Base-by-base conservation (phyloP, 2,329 filamentous ascomycete genomes). In the Neonectria neomacrospora region DNA sequence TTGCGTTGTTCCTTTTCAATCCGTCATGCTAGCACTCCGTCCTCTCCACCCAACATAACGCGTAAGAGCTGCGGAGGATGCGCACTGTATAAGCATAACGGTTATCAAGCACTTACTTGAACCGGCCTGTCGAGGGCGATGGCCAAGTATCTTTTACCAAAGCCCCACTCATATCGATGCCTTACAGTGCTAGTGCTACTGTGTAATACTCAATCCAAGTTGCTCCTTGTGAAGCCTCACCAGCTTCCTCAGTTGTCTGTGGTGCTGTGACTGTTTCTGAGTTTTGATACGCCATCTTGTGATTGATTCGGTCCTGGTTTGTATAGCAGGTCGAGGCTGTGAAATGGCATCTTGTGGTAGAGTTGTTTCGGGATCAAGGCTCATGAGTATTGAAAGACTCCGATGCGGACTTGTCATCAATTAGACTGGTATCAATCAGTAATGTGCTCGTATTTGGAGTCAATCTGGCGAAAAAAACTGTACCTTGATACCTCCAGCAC, bases 31-130 rank as follows among this genome's bases (percentile, higher is more conserved):
- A 26, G 57, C 58, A 65, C 28, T 56, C 54, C 3, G 48, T 22
- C 23, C 47, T 59, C 72, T 65, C 66, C 68, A 68, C 66, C 39
- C 44, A 71, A 56, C 74, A 76, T 76, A 76, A 76, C 74, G 73
- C 69, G 64, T 72, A 73, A 42, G 54, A 62, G 61, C 52, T 45
- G 26, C 4, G 11, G 61, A 56, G 50, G 16, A 26, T 12, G 14
- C 28, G 41, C 66, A 75, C 73, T 73, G 73, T 71, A 41, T 22
- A 0, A 66, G 54, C 74, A 76, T 76, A 69, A 76, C 75, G 56
- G 72, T 73, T 77, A 77, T n/a, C 14, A 64, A 30, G 1, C 54
- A 76, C 74, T 30, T 58, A 1, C 1, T 2, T 5, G 1, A 4
- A 12, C 8, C 8, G 2, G 1, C 1, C 22, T 14, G 0, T 0